These are phyloP conservation scores for Penicillium salamii DNA, from an alignment of 495 filamentous ascomycete genomes.

Conservation along the genomic window DNA sequence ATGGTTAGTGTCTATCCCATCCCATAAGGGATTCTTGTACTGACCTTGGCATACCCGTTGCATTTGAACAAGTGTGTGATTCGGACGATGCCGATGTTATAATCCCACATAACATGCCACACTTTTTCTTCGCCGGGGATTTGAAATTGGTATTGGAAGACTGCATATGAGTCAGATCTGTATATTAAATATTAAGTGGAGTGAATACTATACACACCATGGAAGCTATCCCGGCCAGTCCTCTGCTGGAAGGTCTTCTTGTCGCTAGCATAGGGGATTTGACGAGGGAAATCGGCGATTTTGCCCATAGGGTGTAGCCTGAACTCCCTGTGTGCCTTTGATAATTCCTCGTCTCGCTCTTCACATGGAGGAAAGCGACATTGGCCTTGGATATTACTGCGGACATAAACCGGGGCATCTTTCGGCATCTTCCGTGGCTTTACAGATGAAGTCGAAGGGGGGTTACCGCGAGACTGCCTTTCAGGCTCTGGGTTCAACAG, in stretches of 20 bases:
- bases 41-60: constrained; percentile 79
- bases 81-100: constrained; percentile 90
- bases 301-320: constrained; percentile 63
- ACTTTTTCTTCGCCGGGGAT: constrained; percentile 61
- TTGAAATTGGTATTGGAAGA: constrained; percentile 89
- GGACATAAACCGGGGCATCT: constrained; percentile 56
- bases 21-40: not conserved
- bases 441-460: constrained; percentile 10
- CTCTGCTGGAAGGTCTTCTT: constrained; percentile 84
- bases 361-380: constrained; percentile 70
- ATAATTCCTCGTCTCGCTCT: constrained; percentile 51
- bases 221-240: constrained; percentile 82
- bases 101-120: constrained; percentile 93
- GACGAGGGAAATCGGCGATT: constrained; percentile 65
- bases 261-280: constrained; percentile 90
- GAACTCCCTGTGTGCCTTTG: constrained; percentile 56
- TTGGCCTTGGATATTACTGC: constrained; percentile 55
- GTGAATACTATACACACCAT: constrained; percentile 57
- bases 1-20: constrained; percentile 10
- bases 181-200: not conserved
- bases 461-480: constrained; percentile 12
- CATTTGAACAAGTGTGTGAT: constrained; percentile 96
- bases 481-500: constrained; percentile 30
- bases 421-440: constrained; percentile 55
- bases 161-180: constrained; percentile 40